Evolutionary conservation across 768 basidiomycete genomes (phyloP), one percentile per base, ranked within the genome.

Genomic region (Boletus eberwhitei): DNA sequence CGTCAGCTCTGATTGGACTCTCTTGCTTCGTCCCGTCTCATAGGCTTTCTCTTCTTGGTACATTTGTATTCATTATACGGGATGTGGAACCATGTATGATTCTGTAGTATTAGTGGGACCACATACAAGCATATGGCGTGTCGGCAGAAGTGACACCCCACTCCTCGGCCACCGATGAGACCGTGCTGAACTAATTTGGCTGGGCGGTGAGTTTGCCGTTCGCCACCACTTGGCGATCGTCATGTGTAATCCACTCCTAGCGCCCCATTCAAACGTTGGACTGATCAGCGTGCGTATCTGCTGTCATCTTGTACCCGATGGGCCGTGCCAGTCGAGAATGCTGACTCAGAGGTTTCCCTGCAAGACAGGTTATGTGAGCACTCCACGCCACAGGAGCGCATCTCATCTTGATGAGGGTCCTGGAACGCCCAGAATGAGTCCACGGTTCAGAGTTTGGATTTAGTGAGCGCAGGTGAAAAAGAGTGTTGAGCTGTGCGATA

Each of bases 11-110:
- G 50, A 53, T 51, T 48, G 53, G 53, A 59, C 56, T 38, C 14
- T 53, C 17, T 61, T 31, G 41, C 48, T 58, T 52, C 32, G 21
- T 41, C 19, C 19, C 7, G 8, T 50, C 4, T 52, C 22, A 40
- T 55, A 40, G 22, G 53, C 26, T 57, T 45, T 45, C 52, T 41
- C 31, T 67, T 67, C 63, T 68, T 68, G 67, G 43, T 22, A 34
- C 53, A 60, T 24, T 29, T 68, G 66, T 66, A 66, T 55, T 57
- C 54, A 16, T 29, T 62, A 62, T 58, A 66, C 56, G 58, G 53
- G 49, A 49, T 53, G 45, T 58, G 57, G 56, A 59, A 53, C 58
- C 49, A 48, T 65, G 65, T 65, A 65, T 41, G 54, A 58, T 55
- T 49, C 5, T 51, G 58, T 60, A 50, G 40, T 57, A 21, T 46